phyloP scores from a whole-genome alignment of 768 basidiomycete species.

The Solioccasus polychromus region DNA sequence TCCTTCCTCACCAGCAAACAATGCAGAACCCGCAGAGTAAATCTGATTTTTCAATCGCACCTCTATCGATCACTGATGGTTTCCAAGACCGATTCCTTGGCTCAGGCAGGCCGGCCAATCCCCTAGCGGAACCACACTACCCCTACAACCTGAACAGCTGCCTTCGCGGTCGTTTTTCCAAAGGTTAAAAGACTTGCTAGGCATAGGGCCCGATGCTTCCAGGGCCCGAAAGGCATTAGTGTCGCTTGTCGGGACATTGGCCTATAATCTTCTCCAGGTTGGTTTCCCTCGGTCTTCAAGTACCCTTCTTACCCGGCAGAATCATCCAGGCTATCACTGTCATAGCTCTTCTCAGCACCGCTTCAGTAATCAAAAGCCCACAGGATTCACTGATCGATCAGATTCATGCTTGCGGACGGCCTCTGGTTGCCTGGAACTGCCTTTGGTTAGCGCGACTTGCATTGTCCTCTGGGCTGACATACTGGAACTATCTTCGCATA shows the following conservation, averaged over 20 bases:
- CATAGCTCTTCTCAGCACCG: constrained; percentile 47
- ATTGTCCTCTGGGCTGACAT: constrained; percentile 46
- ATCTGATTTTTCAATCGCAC: constrained; percentile 5
- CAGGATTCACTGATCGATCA: constrained; percentile 41
- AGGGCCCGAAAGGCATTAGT: constrained; percentile 52
- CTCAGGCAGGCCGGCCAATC: constrained; percentile 23
- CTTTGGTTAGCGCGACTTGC: constrained; percentile 59
- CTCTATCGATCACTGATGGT: constrained; percentile 18
- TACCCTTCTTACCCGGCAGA: constrained; percentile 2
- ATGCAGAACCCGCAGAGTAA: constrained; percentile 18
- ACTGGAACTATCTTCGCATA: constrained; percentile 50
- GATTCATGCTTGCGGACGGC: constrained; percentile 61
- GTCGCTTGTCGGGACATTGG: constrained; percentile 48
- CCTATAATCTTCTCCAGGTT: constrained; percentile 55
- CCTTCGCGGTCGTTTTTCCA: constrained; percentile 19
- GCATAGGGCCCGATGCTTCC: constrained; percentile 51
- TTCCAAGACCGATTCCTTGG: constrained; percentile 22
- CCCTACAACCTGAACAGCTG: constrained; percentile 4
- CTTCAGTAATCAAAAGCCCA: constrained; percentile 47
- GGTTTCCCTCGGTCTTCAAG: constrained; percentile 11
- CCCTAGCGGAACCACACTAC: constrained; percentile 11
- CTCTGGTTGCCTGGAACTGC: constrained; percentile 64
- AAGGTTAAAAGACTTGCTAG: constrained; percentile 41
- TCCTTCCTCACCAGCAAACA: constrained; percentile 18
- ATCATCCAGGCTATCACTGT: constrained; percentile 48